Base-by-base conservation (phyloP, 2,329 filamentous ascomycete species). In the Balansia obtecta region DNA sequence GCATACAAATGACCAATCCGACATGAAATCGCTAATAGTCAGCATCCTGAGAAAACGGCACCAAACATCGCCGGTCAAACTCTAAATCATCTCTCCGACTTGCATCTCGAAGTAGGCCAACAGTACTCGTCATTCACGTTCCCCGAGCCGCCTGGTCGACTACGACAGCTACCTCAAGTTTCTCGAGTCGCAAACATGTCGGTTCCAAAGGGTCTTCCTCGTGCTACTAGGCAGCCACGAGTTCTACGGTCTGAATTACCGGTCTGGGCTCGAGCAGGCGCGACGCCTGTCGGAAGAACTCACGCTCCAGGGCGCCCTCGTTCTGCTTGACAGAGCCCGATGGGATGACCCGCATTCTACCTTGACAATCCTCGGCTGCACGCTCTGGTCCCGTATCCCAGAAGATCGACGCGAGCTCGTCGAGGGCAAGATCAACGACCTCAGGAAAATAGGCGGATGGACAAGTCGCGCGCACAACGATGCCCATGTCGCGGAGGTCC, bases 221-320 rank as follows among this genome's bases (percentile, higher is more conserved):
- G 65, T 77, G 0, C 65, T 77, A 0, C 65, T 77, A 2, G 75
- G 74, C 0, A 77, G 77, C 56, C 74, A 77, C 55, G 75, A 78
- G 56, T 77, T 76, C 33, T 76, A 74, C 56, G 67, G 67, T 27
- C 60, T 70, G 37, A 63, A 62, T 39, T 15, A 15, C 3, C n/a
- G 5, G 8, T 11, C 39, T n/a, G 39, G 39, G 10, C 8, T 20
- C 8, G 39, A 11, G 12, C 11, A 11, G 39, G 39, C 39, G 8
- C 11, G n/a, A 7, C 12, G 7, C 11, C n/a, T 41, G n/a, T 11
- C 12, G 8, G 11, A 41, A 16, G 39, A 41, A 20, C 11, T 3
- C 7, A 15, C 15, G 8, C 39, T 10, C 9, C 15, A 2, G 8
- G 8, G 39, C 3, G n/a, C 12, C 2, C 39, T 41, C 9, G 12